Evolutionary conservation across 2,329 filamentous ascomycete genomes (phyloP).

Genomic region (Coniochaeta pulveracea): DNA sequence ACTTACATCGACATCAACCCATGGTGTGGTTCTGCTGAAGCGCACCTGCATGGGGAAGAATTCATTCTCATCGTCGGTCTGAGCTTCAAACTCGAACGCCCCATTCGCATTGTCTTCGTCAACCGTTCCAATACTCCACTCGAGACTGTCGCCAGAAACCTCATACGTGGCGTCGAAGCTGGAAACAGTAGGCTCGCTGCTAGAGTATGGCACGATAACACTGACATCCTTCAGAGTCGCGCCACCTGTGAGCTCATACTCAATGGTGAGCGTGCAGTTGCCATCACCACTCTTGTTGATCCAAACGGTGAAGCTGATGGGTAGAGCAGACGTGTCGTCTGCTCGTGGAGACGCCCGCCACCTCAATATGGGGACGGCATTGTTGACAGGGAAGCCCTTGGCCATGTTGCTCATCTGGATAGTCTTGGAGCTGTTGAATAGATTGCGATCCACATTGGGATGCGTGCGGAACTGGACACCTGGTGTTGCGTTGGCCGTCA

Average conservation of each 20-base stretch:
- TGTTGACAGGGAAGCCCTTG: slow-evolving; percentile 90
- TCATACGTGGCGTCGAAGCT: slow-evolving; percentile 94
- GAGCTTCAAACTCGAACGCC: slow-evolving; percentile 90
- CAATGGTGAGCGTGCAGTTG: slow-evolving; percentile 82
- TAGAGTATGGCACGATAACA: slow-evolving; percentile 78
- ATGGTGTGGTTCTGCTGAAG: slow-evolving; percentile 78
- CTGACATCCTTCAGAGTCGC: slow-evolving; percentile 73
- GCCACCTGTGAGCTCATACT: slow-evolving; percentile 83
- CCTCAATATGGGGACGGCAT: slow-evolving; percentile 81
- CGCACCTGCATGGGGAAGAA: slow-evolving; percentile 96
- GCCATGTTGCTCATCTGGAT: slow-evolving; percentile 85
- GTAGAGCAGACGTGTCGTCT: slow-evolving; percentile 70
- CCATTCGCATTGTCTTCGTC: slow-evolving; percentile 74
- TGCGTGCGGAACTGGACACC: slow-evolving; percentile 91
- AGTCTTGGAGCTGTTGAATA: slow-evolving; percentile 70
- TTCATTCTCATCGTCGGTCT: slow-evolving; percentile 77
- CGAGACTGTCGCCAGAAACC: slow-evolving; percentile 81
- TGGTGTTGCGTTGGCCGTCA: slow-evolving; percentile 65
- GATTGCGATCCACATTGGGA: slow-evolving; percentile 84
- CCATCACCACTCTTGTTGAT: slow-evolving; percentile 75
- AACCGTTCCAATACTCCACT: slow-evolving; percentile 86
- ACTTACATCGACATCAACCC: slow-evolving; percentile 88
- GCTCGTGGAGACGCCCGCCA: slow-evolving; percentile 80
- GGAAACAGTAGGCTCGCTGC: slow-evolving; percentile 75
- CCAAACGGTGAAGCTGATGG: slow-evolving; percentile 96